Conservation (phyloP, 2,329 filamentous ascomycete genomes). For the Epichloe hybrida region DNA sequence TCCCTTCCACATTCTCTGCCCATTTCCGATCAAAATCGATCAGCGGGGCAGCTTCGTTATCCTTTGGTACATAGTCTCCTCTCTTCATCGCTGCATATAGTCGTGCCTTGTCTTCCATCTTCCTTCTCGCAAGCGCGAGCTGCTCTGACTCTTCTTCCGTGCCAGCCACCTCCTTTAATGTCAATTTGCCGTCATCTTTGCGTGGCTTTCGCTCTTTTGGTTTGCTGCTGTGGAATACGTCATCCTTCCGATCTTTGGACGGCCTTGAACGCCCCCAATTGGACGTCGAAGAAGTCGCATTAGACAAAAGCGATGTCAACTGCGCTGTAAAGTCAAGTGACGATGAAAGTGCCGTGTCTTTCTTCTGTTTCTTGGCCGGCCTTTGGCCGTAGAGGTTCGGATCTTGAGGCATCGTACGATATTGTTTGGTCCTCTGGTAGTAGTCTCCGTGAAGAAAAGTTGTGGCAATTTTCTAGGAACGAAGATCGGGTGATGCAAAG, state of each 20-base stretch:
- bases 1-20: slow-evolving; percentile 52
- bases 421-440: not conserved
- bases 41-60: slow-evolving; percentile 52
- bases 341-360: slow-evolving; percentile 56
- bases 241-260: slow-evolving; percentile 30
- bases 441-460: not conserved
- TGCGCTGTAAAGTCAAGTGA: slow-evolving; percentile 77
- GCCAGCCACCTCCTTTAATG: slow-evolving; percentile 38
- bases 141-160: slow-evolving; percentile 52
- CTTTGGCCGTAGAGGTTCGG: slow-evolving; percentile 65
- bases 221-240: slow-evolving; percentile 27
- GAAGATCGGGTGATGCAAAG: not conserved
- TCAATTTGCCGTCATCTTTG: slow-evolving; percentile 39
- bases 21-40: slow-evolving; percentile 96
- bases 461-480: not conserved
- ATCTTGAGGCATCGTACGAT: slow-evolving; percentile 44
- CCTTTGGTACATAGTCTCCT: slow-evolving; percentile 62
- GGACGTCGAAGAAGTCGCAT: slow-evolving; percentile 27
- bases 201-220: slow-evolving; percentile 15
- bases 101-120: slow-evolving; percentile 81
- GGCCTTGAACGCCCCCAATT: slow-evolving; percentile 31
- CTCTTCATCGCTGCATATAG: slow-evolving; percentile 83
- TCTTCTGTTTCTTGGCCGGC: slow-evolving; percentile 53
- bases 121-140: slow-evolving; percentile 57
- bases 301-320: slow-evolving; percentile 66